Evolutionary conservation across 2,329 filamentous ascomycete species (phyloP), one percentile per base, ranked within the genome.

Genomic region (Phialophora chinensis): DNA sequence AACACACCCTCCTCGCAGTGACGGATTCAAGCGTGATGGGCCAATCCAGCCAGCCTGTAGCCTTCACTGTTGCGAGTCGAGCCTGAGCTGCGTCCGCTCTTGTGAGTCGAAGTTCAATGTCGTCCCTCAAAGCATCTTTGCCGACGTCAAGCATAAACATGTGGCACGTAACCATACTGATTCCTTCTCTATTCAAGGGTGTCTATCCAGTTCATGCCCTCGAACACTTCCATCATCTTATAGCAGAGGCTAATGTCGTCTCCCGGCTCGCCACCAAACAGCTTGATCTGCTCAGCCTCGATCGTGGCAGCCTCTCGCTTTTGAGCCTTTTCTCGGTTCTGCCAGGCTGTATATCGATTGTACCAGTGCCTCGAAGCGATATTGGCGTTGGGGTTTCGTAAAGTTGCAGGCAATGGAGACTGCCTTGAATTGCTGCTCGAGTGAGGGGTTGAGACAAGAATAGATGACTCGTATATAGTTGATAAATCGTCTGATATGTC

Each of bases 171-270:
- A 20, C 5, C n/a, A 7, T 8, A 44, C 3, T n/a, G 7, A 44
- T 44, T 20, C 38, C 38, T 44, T 3, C 38, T n/a, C 57, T 63
- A 71, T 20, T 71, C 69, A 27, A 71, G 52, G 23, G 60, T 67
- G 33, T 82, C 74, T 67, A 83, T 80, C 73, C 81, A 84, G 69
- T 83, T 81, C 71, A 84, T 78, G 62, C 79, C 79, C 71, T 76
- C 80, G 65, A 83, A 83, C 63, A 80, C 82, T 70, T 83, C 81
- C 66, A 82, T 75, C 82, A 84, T 84, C 63, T 78, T 78, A 71
- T 79, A 79, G 72, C 81, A 83, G 52, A 84, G 76, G 63, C 59
- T 52, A 31, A 70, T 63, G 58, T 72, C 71, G 38, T 73, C 72
- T 27, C 71, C 70, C 7, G 71, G 73, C 49, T 73, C 71, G 14